Percentiles rank a stretch among this genome's conserved stretches.
These are phyloP conservation scores for Sicyos edulis DNA, from an alignment of 306 rosid genomes.

Conservation along the genomic window DNA sequence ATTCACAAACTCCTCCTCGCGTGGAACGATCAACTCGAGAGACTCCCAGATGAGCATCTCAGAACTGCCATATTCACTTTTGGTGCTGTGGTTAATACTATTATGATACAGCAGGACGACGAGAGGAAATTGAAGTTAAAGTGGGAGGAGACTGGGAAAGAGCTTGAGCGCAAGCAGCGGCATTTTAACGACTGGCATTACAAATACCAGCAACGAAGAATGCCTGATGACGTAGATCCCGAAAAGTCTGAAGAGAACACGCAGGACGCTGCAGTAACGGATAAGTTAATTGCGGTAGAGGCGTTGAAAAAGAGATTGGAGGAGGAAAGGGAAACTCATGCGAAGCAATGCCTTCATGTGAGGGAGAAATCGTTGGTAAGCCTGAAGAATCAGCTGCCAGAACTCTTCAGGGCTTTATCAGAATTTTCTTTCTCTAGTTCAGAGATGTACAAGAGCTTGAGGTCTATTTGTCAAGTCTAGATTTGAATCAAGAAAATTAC, in stretches of 20 bases:
- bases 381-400: conserved; percentile 66
- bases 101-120: conserved; percentile 52
- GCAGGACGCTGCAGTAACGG: conserved; percentile 35
- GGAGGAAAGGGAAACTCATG: conserved; percentile 50
- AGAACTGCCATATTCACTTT: conserved; percentile 58
- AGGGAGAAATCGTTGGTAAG: conserved; percentile 69
- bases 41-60: conserved; percentile 72
- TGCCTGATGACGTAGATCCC: conserved; percentile 53
- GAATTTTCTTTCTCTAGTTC: conserved; percentile 57
- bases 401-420: conserved; percentile 63
- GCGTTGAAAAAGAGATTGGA: conserved; percentile 56
- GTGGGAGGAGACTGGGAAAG: conserved; percentile 71
- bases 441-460: conserved; percentile 57
- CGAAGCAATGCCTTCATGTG: conserved; percentile 60
- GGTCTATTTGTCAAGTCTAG: conserved; percentile 33
- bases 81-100: conserved; percentile 53
- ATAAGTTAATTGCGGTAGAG: conserved; percentile 51
- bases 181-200: conserved; percentile 72
- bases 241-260: conserved; percentile 37
- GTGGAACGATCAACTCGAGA: conserved; percentile 73
- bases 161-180: conserved; percentile 53
- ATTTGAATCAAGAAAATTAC: conserved; percentile 17
- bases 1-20: conserved; percentile 53
- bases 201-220: conserved; percentile 52
- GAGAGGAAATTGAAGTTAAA: conserved; percentile 54